Evolutionary conservation across 2,329 filamentous ascomycete genomes (phyloP).

Genomic region (Trichoderma endophyticum): DNA sequence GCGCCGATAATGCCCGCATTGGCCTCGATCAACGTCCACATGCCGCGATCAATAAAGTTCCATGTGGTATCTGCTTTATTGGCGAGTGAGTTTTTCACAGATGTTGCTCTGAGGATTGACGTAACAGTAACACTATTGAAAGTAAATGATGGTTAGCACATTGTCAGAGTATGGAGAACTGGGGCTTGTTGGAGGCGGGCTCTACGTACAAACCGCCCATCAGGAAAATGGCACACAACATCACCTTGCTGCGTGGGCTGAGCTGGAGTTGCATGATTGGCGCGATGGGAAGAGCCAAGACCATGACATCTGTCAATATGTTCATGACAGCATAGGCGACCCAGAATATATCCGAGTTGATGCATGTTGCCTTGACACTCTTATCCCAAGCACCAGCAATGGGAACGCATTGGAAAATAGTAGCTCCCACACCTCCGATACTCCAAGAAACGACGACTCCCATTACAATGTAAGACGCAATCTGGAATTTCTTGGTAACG

Average conservation of each 20-base stretch:
- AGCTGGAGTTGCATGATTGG: conserved; percentile 34
- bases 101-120: conserved; percentile 38
- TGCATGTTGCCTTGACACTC: conserved; percentile 37
- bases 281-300: conserved; percentile 36
- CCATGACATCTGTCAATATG: conserved; percentile 36
- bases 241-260: conserved; percentile 32
- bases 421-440: conserved; percentile 39
- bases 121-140: conserved; percentile 31
- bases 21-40: conserved; percentile 39
- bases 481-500: conserved; percentile 39
- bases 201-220: conserved; percentile 36
- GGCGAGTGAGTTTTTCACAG: conserved; percentile 31
- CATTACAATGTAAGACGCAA: conserved; percentile 37
- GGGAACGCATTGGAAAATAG: conserved; percentile 47
- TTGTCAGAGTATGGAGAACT: no score
- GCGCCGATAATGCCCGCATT: conserved; percentile 38
- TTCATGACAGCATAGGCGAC: conserved; percentile 41
- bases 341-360: conserved; percentile 43
- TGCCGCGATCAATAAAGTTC: conserved; percentile 26
- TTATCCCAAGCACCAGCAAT: conserved; percentile 43
- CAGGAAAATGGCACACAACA: conserved; percentile 36
- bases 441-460: conserved; percentile 41
- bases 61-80: conserved; percentile 32
- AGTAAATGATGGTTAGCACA: not conserved
- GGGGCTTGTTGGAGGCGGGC: not conserved